Evolutionary conservation across 495 filamentous ascomycete genomes (phyloP).

Genomic region (Aspergillus haitiensis): DNA sequence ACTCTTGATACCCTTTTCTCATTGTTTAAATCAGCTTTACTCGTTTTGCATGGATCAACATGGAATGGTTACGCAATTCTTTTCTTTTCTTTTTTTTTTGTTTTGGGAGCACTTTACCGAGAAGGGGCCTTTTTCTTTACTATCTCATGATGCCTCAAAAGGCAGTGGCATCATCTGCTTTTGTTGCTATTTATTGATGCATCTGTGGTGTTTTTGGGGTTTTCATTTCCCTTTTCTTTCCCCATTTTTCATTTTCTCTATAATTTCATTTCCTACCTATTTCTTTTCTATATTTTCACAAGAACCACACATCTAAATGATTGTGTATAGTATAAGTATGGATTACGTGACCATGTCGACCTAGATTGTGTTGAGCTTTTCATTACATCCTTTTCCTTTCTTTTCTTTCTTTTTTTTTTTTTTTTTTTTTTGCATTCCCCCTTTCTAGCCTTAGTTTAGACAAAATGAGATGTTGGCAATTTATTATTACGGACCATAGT

Average conservation of each 20-base stretch:
- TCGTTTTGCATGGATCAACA: constrained; percentile 19
- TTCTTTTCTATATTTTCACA: constrained; percentile 9
- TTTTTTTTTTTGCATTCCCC: constrained; percentile 1
- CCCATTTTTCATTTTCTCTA: constrained; percentile 13
- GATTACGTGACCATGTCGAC: constrained; percentile 24
- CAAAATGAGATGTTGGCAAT: constrained; percentile 10
- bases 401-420: constrained; percentile 17
- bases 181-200: constrained; percentile 12
- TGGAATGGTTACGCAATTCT: constrained; percentile 9
- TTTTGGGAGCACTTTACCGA: constrained; percentile 8
- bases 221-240: constrained; percentile 13
- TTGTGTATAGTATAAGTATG: constrained; percentile 24
- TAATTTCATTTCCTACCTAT: neutral
- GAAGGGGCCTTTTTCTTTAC: neutral
- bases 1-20: constrained; percentile 26
- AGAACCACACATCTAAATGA: constrained; percentile 19
- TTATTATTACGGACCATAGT: neutral
- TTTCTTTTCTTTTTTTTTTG: too few relatives aligned
- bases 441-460: constrained; percentile 18
- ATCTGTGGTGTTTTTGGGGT: constrained; percentile 16
- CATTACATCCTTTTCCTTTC: constrained; percentile 9
- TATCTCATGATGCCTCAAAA: neutral
- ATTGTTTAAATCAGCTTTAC: constrained; percentile 20
- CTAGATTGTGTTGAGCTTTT: constrained; percentile 18
- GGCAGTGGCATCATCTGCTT: constrained; percentile 7